Percentiles rank a stretch among this genome's conserved stretches.
Evolutionary conservation across 2,329 filamentous ascomycete species (phyloP).

Genomic region (Colletotrichum siamense): DNA sequence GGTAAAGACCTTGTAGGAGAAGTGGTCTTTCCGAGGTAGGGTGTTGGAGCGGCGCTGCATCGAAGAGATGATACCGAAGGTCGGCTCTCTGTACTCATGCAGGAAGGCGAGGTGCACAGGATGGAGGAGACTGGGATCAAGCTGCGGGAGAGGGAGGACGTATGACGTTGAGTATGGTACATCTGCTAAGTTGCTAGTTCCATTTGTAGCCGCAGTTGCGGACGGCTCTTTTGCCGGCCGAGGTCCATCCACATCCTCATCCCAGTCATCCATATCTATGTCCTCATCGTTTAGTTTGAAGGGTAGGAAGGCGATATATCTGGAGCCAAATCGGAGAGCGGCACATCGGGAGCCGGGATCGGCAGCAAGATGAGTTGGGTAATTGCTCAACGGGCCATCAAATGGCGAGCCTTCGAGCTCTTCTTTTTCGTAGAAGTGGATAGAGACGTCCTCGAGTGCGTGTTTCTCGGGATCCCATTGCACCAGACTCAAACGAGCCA

Average conservation of each 20-base stretch:
- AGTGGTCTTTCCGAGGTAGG: conserved; percentile 82
- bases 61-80: conserved; percentile 91
- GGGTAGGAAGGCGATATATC: conserved; percentile 90
- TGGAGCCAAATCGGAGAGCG: conserved; percentile 87
- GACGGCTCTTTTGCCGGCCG: conserved; percentile 54
- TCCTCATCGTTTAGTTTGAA: conserved; percentile 89
- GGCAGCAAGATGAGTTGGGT: conserved; percentile 81
- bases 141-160: conserved; percentile 85
- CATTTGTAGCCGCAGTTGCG: conserved; percentile 36
- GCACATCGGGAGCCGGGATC: conserved; percentile 94
- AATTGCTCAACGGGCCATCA: conserved; percentile 76
- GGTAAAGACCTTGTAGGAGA: conserved; percentile 94
- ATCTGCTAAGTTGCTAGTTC: conserved; percentile 47
- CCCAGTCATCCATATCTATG: conserved; percentile 90
- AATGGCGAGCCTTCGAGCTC: conserved; percentile 84
- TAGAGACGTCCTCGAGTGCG: conserved; percentile 85
- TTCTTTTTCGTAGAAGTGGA: conserved; percentile 98
- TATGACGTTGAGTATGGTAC: conserved; percentile 89
- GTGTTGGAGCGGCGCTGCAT: conserved; percentile 75
- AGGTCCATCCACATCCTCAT: conserved; percentile 78
- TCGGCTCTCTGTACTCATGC: conserved; percentile 96
- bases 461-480: conserved; percentile 89
- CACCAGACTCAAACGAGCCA: conserved; percentile 90
- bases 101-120: conserved; percentile 92
- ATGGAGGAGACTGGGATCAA: conserved; percentile 87